phyloP scores from a whole-genome alignment of 345 rosid species.

The Euclidium syriacum region DNA sequence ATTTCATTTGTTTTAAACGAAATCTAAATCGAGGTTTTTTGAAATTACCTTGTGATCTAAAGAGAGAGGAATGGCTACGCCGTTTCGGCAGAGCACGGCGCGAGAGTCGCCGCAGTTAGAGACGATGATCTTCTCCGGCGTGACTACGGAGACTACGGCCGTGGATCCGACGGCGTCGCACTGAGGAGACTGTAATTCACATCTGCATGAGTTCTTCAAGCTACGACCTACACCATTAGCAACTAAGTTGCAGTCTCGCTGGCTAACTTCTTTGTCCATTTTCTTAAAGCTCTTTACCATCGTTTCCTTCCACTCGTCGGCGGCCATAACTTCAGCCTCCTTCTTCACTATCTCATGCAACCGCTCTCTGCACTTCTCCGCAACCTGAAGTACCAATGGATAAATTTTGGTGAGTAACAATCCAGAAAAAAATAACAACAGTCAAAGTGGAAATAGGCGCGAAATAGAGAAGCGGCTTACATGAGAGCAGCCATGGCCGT shows the following conservation, averaged over 20 bases:
- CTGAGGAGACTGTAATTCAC: conserved; percentile 73
- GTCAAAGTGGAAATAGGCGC: background rate
- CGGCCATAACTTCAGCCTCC: conserved; percentile 18
- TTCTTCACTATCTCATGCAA: conserved; percentile 35
- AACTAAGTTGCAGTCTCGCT: conserved; percentile 15
- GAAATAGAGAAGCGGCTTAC: conserved; percentile 36
- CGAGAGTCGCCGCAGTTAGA: conserved; percentile 92
- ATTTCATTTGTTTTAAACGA: background rate
- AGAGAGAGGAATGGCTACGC: conserved; percentile 69
- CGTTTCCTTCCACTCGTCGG: conserved; percentile 49
- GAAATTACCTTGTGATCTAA: conserved; percentile 64
- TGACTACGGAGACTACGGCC: conserved; percentile 66
- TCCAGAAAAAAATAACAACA: background rate
- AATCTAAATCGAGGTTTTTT: background rate
- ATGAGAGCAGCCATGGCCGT: conserved; percentile 99
- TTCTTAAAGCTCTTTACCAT: conserved; percentile 48
- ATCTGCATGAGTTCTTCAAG: conserved; percentile 40
- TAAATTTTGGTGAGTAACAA: background rate
- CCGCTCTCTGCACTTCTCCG: conserved; percentile 32
- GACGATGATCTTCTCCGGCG: conserved; percentile 57
- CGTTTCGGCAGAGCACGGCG: conserved; percentile 77
- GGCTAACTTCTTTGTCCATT: conserved; percentile 65
- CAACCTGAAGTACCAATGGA: background rate
- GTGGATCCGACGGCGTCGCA: conserved; percentile 91
- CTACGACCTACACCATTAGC: conserved; percentile 6